These are phyloP conservation scores for Dictyostelium firmibasis DNA, from an alignment of 78 protist species.

Conservation along the genomic window DNA sequence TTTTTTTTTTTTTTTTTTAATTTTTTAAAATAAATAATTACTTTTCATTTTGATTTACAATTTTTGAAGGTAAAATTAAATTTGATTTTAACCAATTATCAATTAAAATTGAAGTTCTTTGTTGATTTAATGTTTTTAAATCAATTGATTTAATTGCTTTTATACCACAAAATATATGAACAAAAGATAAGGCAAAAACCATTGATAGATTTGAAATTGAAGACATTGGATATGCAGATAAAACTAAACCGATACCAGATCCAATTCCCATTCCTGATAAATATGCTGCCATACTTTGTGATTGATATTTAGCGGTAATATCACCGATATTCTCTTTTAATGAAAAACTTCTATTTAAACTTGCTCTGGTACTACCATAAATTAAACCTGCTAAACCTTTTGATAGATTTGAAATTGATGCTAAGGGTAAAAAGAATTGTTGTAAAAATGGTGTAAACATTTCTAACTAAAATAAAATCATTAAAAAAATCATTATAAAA, in stretches of 20 bases:
- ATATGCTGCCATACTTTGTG: constrained; percentile 75
- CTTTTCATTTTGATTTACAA: constrained; percentile 7
- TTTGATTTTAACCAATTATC: constrained; percentile 19
- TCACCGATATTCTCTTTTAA: constrained; percentile 72
- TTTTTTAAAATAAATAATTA: not conserved
- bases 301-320: constrained; percentile 79
- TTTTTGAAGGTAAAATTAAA: not conserved
- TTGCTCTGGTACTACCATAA: constrained; percentile 77
- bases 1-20: too few relatives aligned
- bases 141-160: constrained; percentile 22
- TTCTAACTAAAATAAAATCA: constrained; percentile 40
- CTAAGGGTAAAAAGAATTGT: constrained; percentile 50
- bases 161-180: constrained; percentile 40
- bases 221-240: not conserved
- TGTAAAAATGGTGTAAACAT: constrained; percentile 68
- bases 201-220: not conserved
- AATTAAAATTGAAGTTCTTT: constrained; percentile 29
- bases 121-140: constrained; percentile 27
- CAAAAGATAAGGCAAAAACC: constrained; percentile 22
- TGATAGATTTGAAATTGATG: constrained; percentile 71
- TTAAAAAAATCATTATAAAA: not conserved
- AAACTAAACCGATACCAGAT: constrained; percentile 1
- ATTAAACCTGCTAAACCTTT: constrained; percentile 77
- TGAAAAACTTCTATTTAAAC: constrained; percentile 60
- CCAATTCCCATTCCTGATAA: constrained; percentile 67